Evolutionary conservation across 345 rosid genomes (phyloP).

Genomic region (Toxicodendron radicans): DNA sequence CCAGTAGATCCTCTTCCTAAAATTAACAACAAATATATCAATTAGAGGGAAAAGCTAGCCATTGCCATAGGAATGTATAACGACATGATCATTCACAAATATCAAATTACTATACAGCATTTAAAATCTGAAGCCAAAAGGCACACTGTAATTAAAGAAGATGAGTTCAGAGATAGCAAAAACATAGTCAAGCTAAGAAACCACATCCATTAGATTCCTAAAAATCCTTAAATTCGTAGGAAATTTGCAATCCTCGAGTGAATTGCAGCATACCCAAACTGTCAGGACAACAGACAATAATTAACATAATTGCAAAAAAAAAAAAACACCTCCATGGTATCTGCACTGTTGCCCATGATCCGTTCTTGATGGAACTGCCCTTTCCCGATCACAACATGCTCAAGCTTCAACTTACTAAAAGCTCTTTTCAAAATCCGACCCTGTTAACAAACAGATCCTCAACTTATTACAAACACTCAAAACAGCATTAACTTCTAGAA

Average conservation of each 20-base stretch:
- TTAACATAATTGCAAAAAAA: neutral
- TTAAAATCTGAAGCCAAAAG: too few species aligned
- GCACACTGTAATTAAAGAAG: too few species aligned
- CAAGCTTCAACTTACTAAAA: slow-evolving; percentile 86
- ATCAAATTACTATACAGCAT: too few species aligned
- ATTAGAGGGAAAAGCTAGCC: neutral
- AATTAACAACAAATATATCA: neutral
- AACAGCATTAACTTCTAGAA: neutral
- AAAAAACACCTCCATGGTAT: slow-evolving; percentile 46
- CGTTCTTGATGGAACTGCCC: slow-evolving; percentile 95
- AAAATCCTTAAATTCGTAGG: too few species aligned
- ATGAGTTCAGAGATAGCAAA: too few species aligned
- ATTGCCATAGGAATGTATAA: too few species aligned
- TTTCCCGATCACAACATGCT: slow-evolving; percentile 91
- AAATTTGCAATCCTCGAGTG: too few species aligned
- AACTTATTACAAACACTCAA: slow-evolving; percentile 19
- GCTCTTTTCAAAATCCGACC: slow-evolving; percentile 93
- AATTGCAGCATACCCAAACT: neutral
- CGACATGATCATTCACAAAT: neutral
- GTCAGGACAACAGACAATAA: neutral
- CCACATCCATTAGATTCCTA: neutral
- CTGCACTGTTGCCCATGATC: slow-evolving; percentile 28
- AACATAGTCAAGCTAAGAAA: neutral
- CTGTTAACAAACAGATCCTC: slow-evolving; percentile 37
- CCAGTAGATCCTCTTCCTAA: slow-evolving; percentile 88